phyloP scores from a whole-genome alignment of 2,329 filamentous ascomycete species.

The Nigrospora oryzae region DNA sequence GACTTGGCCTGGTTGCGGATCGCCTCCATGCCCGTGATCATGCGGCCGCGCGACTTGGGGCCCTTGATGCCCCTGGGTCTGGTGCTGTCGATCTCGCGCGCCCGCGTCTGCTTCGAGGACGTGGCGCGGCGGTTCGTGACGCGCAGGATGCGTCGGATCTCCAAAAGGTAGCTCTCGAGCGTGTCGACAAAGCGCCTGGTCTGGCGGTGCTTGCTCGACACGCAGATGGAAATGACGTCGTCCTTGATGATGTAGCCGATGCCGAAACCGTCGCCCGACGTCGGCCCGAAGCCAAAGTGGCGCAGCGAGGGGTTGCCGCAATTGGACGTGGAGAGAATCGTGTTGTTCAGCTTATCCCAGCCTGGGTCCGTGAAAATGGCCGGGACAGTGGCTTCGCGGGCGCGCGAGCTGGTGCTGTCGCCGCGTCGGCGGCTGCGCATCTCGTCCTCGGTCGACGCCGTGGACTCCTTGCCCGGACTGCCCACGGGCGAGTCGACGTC shows the following conservation, averaged over 20 bases:
- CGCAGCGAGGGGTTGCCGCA: conserved; percentile 92
- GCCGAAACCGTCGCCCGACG: conserved; percentile 87
- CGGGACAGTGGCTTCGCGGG: conserved; percentile 48
- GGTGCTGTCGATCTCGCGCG: conserved; percentile 41
- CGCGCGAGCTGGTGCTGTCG: conserved; percentile 45
- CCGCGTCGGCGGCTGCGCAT: conserved; percentile 34
- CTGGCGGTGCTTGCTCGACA: conserved; percentile 87
- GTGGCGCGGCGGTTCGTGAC: conserved; percentile 47
- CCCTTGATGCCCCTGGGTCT: conserved; percentile 30
- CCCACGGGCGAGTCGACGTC: conserved; percentile 36
- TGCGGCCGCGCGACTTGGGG: conserved; percentile 63
- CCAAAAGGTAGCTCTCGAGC: conserved; percentile 81
- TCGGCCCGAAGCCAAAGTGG: conserved; percentile 95
- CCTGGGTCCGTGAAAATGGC: conserved; percentile 78
- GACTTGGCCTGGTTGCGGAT: conserved; percentile 26
- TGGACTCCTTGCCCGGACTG: conserved; percentile 45
- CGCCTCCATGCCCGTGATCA: conserved; percentile 53
- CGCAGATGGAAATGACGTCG: conserved; percentile 82
- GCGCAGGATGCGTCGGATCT: conserved; percentile 77
- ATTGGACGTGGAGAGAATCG: conserved; percentile 94
- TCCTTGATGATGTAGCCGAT: conserved; percentile 99
- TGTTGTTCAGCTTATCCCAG: conserved; percentile 94
- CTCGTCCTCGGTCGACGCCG: conserved; percentile 29
- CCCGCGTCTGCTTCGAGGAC: conserved; percentile 35
- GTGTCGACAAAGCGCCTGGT: conserved; percentile 85